These are phyloP conservation scores for Achaetomiella virescens DNA, from an alignment of 495 filamentous ascomycete genomes.

Conservation along the genomic window DNA sequence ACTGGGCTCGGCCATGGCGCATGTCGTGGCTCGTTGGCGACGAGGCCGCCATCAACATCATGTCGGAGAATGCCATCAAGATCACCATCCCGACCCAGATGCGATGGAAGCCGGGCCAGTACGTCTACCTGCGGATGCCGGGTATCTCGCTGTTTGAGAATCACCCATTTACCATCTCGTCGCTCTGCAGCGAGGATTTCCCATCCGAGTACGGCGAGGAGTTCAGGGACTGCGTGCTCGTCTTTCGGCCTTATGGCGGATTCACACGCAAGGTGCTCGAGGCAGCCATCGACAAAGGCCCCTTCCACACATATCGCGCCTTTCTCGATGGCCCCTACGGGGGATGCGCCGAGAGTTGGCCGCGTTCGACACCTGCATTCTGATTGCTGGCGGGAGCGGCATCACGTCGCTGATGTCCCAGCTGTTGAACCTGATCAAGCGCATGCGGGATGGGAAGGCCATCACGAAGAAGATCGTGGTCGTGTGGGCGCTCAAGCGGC, in stretches of 20 bases:
- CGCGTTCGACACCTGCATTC: constrained; percentile 85
- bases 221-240: constrained; percentile 79
- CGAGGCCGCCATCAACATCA: constrained; percentile 75
- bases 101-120: constrained; percentile 90
- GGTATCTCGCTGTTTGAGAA: constrained; percentile 85
- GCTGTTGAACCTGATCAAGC: constrained; percentile 83
- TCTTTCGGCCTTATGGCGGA: constrained; percentile 84
- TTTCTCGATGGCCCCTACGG: constrained; percentile 93
- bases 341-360: constrained; percentile 88
- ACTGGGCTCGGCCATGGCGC: constrained; percentile 78
- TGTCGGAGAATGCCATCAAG: constrained; percentile 88
- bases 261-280: constrained; percentile 78
- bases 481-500: constrained; percentile 82
- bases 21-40: constrained; percentile 79
- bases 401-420: constrained; percentile 92
- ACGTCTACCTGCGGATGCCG: constrained; percentile 90
- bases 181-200: constrained; percentile 75
- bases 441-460: constrained; percentile 87
- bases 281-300: constrained; percentile 71
- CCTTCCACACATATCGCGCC: constrained; percentile 79
- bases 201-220: constrained; percentile 81
- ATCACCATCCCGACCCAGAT: constrained; percentile 89
- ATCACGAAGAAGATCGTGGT: constrained; percentile 85
- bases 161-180: constrained; percentile 93
- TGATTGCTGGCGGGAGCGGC: constrained; percentile 90